Conservation (phyloP, 305 asterid genomes). For the Fraxinus greggii region DNA sequence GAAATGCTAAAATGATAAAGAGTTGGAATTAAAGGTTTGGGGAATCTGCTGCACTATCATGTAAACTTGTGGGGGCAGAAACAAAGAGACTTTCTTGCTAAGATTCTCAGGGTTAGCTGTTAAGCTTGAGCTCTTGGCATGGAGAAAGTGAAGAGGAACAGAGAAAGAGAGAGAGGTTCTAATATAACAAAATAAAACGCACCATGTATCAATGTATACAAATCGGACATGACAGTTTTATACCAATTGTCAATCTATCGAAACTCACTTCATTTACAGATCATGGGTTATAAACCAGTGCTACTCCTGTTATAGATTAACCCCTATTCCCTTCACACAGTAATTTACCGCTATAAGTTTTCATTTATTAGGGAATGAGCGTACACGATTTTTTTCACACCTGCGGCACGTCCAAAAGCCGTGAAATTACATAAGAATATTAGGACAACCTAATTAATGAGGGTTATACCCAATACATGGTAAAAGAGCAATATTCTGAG, state of each 20-base stretch:
- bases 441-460: background rate
- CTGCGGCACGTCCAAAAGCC: background rate
- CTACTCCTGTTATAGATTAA: background rate
- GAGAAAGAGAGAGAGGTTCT: background rate
- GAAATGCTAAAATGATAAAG: background rate
- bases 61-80: constrained; percentile 16
- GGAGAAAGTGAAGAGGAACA: background rate
- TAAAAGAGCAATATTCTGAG: background rate
- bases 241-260: background rate
- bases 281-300: background rate
- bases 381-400: background rate
- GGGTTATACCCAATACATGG: background rate
- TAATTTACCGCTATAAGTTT: background rate
- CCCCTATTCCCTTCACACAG: background rate
- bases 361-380: background rate
- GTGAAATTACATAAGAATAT: background rate
- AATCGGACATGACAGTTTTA: background rate
- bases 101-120: constrained; percentile 2
- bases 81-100: background rate
- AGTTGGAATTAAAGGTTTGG: constrained; percentile 21
- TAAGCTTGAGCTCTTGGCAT: background rate
- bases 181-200: background rate
- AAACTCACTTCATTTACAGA: background rate
- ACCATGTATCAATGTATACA: background rate
- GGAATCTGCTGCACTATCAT: constrained; percentile 33